Conservation (phyloP, 495 filamentous ascomycete genomes). For the Penicillium lividum region DNA sequence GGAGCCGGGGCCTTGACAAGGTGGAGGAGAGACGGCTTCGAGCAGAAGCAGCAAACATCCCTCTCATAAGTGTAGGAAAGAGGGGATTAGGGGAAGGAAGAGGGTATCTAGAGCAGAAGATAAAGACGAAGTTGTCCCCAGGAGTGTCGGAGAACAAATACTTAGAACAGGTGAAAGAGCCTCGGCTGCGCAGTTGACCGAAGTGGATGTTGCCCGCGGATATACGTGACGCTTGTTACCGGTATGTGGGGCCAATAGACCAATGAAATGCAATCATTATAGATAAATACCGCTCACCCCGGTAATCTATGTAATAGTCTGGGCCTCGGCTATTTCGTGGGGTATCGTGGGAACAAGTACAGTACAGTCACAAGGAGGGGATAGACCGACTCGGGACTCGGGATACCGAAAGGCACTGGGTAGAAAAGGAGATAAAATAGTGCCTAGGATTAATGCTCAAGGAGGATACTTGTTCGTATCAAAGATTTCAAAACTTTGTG, state of each 20-base stretch:
- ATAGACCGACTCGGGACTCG: conserved; percentile 6
- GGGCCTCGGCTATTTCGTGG: conserved; percentile 27
- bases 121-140: conserved; percentile 1
- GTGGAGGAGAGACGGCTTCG: conserved; percentile 46
- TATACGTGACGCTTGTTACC: conserved; percentile 2
- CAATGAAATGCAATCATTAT: background rate
- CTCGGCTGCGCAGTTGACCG: conserved; percentile 15
- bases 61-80: conserved; percentile 25
- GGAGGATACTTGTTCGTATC: too few species aligned
- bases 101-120: conserved; percentile 12
- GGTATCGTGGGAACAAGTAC: conserved; percentile 4
- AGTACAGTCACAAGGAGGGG: conserved; percentile 3
- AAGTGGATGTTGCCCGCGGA: conserved; percentile 6
- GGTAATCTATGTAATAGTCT: background rate
- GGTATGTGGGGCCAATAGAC: background rate
- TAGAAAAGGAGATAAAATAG: background rate
- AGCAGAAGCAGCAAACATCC: conserved; percentile 51
- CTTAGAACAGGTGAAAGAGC: conserved; percentile 7
- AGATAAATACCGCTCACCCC: background rate
- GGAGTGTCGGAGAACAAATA: conserved; percentile 8
- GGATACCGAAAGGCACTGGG: background rate
- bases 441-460: too few species aligned
- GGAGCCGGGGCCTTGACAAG: conserved; percentile 43
- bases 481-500: background rate
- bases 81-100: conserved; percentile 7